Evolutionary conservation across 1,139 yeast species (phyloP).

Genomic region (Debaryomyces nepalensis): DNA sequence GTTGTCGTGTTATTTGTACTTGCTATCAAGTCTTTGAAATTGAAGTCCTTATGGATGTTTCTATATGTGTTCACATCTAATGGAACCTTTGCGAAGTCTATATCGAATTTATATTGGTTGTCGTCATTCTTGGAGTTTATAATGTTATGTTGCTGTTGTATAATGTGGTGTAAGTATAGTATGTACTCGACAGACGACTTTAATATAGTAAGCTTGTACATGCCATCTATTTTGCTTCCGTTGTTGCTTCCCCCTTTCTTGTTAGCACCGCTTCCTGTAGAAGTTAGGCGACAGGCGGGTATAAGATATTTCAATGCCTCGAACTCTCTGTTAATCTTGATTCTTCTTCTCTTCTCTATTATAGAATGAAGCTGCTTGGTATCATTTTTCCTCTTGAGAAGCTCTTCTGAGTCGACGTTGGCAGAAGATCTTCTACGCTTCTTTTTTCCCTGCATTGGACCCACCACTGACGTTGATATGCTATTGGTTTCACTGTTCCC

Average conservation of each 20-base stretch:
- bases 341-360: constrained; percentile 77
- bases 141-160: constrained; percentile 50
- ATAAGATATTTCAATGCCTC: constrained; percentile 77
- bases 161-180: constrained; percentile 64
- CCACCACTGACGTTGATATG: constrained; percentile 12
- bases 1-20: constrained; percentile 10
- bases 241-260: constrained; percentile 21
- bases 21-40: constrained; percentile 43
- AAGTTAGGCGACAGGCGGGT: constrained; percentile 70
- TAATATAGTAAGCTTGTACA: constrained; percentile 79
- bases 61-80: constrained; percentile 63
- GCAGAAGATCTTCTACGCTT: constrained; percentile 54
- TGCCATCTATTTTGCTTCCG: constrained; percentile 58
- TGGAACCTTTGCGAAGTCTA: constrained; percentile 54
- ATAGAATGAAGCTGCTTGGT: constrained; percentile 72
- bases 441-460: constrained; percentile 29
- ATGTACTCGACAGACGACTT: constrained; percentile 84
- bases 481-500: neutral
- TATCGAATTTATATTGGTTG: constrained; percentile 39
- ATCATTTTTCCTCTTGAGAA: constrained; percentile 59
- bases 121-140: constrained; percentile 24
- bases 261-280: constrained; percentile 18
- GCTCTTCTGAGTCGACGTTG: constrained; percentile 54
- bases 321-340: constrained; percentile 80
- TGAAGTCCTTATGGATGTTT: constrained; percentile 59